These are phyloP conservation scores for Mucor piriformis DNA, from an alignment of 371 early-diverging fungal species.

Conservation along the genomic window DNA sequence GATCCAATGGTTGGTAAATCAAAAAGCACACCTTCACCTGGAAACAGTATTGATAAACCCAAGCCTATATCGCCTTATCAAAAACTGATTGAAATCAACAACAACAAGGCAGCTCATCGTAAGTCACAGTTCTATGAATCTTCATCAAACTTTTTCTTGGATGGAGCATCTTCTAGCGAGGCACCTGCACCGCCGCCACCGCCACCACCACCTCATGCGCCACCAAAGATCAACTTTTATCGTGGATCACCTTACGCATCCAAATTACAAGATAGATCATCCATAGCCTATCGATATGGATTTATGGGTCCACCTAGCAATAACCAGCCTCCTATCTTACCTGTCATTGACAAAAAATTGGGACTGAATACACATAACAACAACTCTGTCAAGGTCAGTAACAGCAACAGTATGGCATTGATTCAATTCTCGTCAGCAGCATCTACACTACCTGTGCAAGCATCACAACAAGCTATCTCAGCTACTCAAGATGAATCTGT, in stretches of 20 bases:
- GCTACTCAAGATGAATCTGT: constrained; percentile 5
- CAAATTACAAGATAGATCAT: constrained; percentile 16
- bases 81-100: constrained; percentile 11
- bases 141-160: constrained; percentile 4
- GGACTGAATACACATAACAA: constrained; percentile 1
- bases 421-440: background rate
- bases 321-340: background rate
- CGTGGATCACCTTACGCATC: constrained; percentile 26
- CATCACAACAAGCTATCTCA: background rate
- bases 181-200: background rate
- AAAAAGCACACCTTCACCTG: constrained; percentile 36
- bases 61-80: constrained; percentile 9
- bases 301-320: constrained; percentile 13
- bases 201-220: background rate
- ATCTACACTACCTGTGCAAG: background rate
- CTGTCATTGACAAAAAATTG: background rate
- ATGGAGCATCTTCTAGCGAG: background rate
- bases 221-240: constrained; percentile 13
- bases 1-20: constrained; percentile 30
- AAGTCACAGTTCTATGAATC: constrained; percentile 15
- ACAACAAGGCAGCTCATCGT: constrained; percentile 1
- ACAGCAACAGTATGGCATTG: background rate
- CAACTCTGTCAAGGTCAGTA: background rate
- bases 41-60: constrained; percentile 8
- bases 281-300: constrained; percentile 25